Evolutionary conservation across 306 rosid genomes (phyloP), one percentile per base, ranked within the genome.

Genomic region (Myrica gale): DNA sequence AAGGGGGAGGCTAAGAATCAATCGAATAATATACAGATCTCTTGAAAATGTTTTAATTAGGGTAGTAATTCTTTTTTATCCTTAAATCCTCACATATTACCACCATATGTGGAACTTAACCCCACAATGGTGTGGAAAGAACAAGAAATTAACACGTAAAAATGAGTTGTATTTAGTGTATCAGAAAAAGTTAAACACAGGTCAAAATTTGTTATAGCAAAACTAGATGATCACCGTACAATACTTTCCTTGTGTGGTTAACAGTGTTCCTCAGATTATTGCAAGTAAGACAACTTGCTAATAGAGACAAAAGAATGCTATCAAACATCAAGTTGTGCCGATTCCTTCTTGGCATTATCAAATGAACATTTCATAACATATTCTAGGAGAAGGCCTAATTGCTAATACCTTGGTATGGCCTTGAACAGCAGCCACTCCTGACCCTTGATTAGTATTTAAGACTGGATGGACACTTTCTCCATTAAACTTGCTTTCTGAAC

Each of bases 381-480:
- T 32, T 23, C 8, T 45, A 45, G 51, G 10, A 50, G 32, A 23
- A 70, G 3, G 17, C 67, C 41, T 56, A 66, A 70, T 71, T 46
- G 68, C 54, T 20, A 60, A 74, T 79, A 95, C 97, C 89, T 89
- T 85, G 23, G 69, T 53, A 43, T 68, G 87, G 73, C 69, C 87
- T 83, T 77, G 82, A 80, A 77, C 80, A 74, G 81, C 82, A 73
- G 87, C 15, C 5, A 56, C 69, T 66, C 84, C 79, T 43, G 89
- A 74, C 72, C 71, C 81, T 71, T 81, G 84, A 76, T 80, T 57
- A 81, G 42, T 69, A 74, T 81, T 79, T 68, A 85, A 80, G 75
- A 75, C 56, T 69, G 88, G 80, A 66, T 74, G 81, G 78, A 85
- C 56, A 52, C 66, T 74, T 23, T 78, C 78, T 62, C 77, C 90